Evolutionary conservation across 2,329 filamentous ascomycete species (phyloP), one percentile per base, ranked within the genome.

Genomic region (Lasiodiplodia gonubiensis): DNA sequence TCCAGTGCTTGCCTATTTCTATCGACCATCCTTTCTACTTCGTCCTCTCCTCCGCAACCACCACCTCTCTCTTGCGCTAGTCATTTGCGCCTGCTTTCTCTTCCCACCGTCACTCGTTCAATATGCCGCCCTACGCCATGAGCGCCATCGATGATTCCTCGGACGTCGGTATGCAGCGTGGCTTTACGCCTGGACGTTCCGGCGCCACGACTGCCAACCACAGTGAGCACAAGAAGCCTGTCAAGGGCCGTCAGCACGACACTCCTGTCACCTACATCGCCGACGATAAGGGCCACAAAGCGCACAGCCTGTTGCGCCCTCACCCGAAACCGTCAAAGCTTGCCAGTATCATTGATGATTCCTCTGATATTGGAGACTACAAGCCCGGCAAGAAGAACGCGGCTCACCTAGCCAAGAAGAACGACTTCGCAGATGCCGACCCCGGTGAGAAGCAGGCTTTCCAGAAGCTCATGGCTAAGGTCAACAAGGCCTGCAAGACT

Each of bases 121-220:
- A 33, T 10, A 60, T 60, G 57, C 37, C 57, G 7, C 57, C 25
- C 3, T 21, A 30, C 18, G 4, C 55, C 3, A 35, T 21, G 5
- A 60, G 57, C 57, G 10, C 18, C 12, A 33, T 60, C 16, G 57
- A 60, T 18, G 57, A 60, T 25, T 33, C 30, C 8, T 30, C 39
- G 8, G 57, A 60, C 5, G 39, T 42, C 25, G 5, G 21, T 10
- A 11, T 60, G 10, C 7, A 39, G 4, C 39, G 8, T 18, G 25
- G 39, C 54, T 16, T 39, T 18, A 55, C 11, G 1, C 21, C 16
- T 21, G 12, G 53, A 39, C 53, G 53, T 35, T n/a, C 12, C 16
- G 23, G n/a, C 3, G 53, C 5, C n/a, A 39, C 10, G 16, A 12
- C 49, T 10, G 7, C 8, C 5, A 30, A 30, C 23, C 2, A 2